Percentiles rank a stretch among this genome's conserved stretches.
Evolutionary conservation across 768 basidiomycete species (phyloP).

Genomic region (Tylopilus plumbeoviolaceoides): DNA sequence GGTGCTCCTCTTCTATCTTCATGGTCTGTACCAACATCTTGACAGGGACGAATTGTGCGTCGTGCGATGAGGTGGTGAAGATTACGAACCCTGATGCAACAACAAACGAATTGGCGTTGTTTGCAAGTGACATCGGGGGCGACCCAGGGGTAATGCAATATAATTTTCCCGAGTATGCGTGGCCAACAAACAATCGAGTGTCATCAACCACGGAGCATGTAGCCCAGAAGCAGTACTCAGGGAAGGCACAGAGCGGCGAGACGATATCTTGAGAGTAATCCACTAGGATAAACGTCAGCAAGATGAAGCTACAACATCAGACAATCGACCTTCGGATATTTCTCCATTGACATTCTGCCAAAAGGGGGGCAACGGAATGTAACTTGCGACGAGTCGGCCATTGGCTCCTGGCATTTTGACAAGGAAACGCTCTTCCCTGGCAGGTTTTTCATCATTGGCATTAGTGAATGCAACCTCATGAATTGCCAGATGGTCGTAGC

Average conservation of each 20-base stretch:
- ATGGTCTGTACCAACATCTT: slow-evolving; percentile 5
- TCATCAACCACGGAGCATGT: slow-evolving; percentile 24
- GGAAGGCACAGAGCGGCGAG: slow-evolving; percentile 38
- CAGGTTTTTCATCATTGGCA: background rate
- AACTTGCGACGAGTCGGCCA: slow-evolving; percentile 43
- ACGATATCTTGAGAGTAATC: slow-evolving; percentile 16
- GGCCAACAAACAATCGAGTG: slow-evolving; percentile 51
- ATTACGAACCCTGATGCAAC: slow-evolving; percentile 73
- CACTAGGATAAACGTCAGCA: slow-evolving; percentile 16
- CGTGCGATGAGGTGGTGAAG: slow-evolving; percentile 81
- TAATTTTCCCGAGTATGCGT: slow-evolving; percentile 63
- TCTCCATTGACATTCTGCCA: slow-evolving; percentile 49
- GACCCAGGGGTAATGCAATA: slow-evolving; percentile 40
- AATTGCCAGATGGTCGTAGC: slow-evolving; percentile 33
- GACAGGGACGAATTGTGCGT: slow-evolving; percentile 65
- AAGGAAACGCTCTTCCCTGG: slow-evolving; percentile 4
- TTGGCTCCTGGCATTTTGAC: slow-evolving; percentile 35
- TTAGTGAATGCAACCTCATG: slow-evolving; percentile 16
- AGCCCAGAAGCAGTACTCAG: slow-evolving; percentile 56
- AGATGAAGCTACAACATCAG: background rate
- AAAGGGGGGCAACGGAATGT: slow-evolving; percentile 17
- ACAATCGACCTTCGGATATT: slow-evolving; percentile 40
- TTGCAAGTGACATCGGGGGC: slow-evolving; percentile 36
- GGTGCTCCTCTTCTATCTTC: slow-evolving; percentile 12
- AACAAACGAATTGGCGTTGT: slow-evolving; percentile 68